Conservation (phyloP, 129 eudicot species). For the Lactuca sativa region DNA sequence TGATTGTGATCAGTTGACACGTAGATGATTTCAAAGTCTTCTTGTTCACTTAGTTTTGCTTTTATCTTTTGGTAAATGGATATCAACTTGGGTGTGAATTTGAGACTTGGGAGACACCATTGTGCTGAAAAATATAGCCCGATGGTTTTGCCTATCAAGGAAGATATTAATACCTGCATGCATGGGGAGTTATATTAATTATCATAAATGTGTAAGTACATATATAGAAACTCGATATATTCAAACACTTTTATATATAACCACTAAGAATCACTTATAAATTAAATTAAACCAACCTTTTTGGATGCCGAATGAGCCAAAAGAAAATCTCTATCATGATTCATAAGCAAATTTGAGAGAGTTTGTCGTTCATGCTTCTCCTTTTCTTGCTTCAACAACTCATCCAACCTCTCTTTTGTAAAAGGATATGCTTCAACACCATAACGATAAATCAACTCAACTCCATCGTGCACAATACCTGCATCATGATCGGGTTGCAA, state of each 20-base stretch:
- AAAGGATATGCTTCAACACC: constrained; percentile 73
- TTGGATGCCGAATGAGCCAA: constrained; percentile 44
- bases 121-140: constrained; percentile 89
- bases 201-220: not conserved
- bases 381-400: constrained; percentile 53
- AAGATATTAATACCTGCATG: constrained; percentile 57
- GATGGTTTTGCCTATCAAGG: constrained; percentile 64
- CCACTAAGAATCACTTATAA: not conserved
- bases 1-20: constrained; percentile 61
- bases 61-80: constrained; percentile 72
- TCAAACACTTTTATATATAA: too few species aligned
- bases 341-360: constrained; percentile 44
- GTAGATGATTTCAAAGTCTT: constrained; percentile 68
- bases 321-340: constrained; percentile 52
- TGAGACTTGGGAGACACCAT: constrained; percentile 71
- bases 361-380: constrained; percentile 71
- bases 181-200: not conserved
- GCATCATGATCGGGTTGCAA: constrained; percentile 53
- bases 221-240: not conserved
- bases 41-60: constrained; percentile 29
- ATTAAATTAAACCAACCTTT: constrained; percentile 43
- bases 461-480: constrained; percentile 49
- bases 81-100: constrained; percentile 69
- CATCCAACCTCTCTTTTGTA: constrained; percentile 61
- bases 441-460: constrained; percentile 60